Base-by-base conservation (phyloP, 306 rosid genomes). In the Macrotyloma uniflorum region DNA sequence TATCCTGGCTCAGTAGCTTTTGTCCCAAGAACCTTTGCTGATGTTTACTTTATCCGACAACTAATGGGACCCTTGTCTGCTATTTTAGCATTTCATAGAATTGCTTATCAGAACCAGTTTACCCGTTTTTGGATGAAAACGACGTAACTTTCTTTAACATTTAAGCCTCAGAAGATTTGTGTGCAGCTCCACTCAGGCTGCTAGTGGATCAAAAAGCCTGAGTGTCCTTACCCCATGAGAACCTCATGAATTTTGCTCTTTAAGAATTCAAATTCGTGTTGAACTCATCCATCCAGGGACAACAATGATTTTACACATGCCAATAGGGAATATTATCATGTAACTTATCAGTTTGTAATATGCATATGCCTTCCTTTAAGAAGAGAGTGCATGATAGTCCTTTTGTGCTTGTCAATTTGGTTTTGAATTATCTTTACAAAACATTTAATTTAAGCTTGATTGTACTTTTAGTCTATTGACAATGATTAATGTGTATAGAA, bases 1-100 rank as follows among this genome's bases (percentile, higher is more conserved):
- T 82, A 79, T 86, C 82, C 83, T 87, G 87, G 87, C 83, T 74
- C 22, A 75, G 82, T 86, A 79, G 79, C 83, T 71, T 79, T 85
- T 89, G 96, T 92, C 92, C 88, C 85, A 63, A 28, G 78, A 88
- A 78, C 89, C 85, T 69, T 51, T 76, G 82, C 83, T 83, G 63
- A 65, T 89, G 97, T 84, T 92, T 57, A 76, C 86, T 78, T 87
- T 92, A 83, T 70, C 94, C 88, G 89, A 92, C 96, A 92, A 35
- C 61, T 26, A n/a, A 12, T 57, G 88, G 93, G 91, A 86, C 93
- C 97, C 87, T 74, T 94, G 98, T 91, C 96, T 90, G 78, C 79
- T 76, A 18, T 77, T 72, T 83, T 83, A 19, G 23, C 63, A 68
- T 57, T 77, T 72, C 76, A 35, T 38, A 50, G 57, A 67, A 26